phyloP scores from a whole-genome alignment of 2,329 filamentous ascomycete species.

The Aspergillus fumigatus region DNA sequence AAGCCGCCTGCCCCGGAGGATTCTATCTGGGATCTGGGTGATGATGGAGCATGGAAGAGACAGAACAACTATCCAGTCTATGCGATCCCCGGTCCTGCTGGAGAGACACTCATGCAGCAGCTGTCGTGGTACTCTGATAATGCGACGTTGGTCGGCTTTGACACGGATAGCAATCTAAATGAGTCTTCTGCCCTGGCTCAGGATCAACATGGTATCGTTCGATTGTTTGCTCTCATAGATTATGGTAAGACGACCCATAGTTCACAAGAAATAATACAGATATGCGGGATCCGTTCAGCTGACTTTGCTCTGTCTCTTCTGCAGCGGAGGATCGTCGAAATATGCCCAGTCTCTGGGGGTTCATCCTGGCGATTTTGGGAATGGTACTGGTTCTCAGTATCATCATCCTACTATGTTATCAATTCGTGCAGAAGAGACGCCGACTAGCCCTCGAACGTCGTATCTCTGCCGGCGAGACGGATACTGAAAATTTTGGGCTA shows the following conservation, averaged over 20 bases:
- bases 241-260: conserved; percentile 33
- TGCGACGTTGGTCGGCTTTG: conserved; percentile 48
- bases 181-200: not conserved
- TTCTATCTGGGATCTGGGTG: conserved; percentile 64
- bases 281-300: not conserved
- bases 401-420: conserved; percentile 65
- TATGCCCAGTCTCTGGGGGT: conserved; percentile 76
- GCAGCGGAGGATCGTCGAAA: conserved; percentile 5
- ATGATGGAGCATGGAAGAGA: conserved; percentile 66
- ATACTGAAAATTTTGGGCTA: conserved; percentile 81
- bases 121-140: conserved; percentile 74
- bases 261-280: conserved; percentile 26
- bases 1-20: conserved; percentile 64
- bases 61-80: conserved; percentile 76
- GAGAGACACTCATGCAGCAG: conserved; percentile 64
- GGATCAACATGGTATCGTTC: conserved; percentile 14
- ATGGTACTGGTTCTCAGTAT: conserved; percentile 67
- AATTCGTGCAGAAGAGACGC: conserved; percentile 68
- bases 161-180: conserved; percentile 5
- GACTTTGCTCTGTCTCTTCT: not conserved
- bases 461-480: conserved; percentile 72
- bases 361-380: conserved; percentile 72
- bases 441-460: conserved; percentile 64
- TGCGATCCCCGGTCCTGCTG: conserved; percentile 66
- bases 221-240: conserved; percentile 49